phyloP scores from a whole-genome alignment of 2,329 filamentous ascomycete genomes.

The Aspergillus sergii region DNA sequence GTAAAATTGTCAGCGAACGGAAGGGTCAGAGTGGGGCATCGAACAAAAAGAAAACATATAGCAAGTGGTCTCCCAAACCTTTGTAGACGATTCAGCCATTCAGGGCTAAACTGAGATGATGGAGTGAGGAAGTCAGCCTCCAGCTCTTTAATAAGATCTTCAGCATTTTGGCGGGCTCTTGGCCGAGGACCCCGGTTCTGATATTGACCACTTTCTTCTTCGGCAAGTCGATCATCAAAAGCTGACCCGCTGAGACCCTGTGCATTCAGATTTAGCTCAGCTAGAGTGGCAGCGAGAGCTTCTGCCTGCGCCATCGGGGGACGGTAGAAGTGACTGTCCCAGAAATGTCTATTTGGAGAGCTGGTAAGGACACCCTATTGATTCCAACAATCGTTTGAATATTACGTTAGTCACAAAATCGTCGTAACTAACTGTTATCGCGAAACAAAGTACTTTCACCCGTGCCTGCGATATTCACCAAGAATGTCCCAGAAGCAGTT shows the following conservation, averaged over 20 bases:
- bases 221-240: constrained; percentile 34
- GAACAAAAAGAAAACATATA: constrained; percentile 1
- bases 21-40: neutral
- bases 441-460: neutral
- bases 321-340: neutral
- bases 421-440: neutral
- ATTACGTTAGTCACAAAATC: neutral
- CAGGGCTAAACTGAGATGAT: constrained; percentile 73
- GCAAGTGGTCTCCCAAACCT: constrained; percentile 54
- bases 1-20: constrained; percentile 11
- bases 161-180: constrained; percentile 50
- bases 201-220: constrained; percentile 32
- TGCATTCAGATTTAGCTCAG: constrained; percentile 29
- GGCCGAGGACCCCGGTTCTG: constrained; percentile 45
- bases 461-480: neutral
- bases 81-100: constrained; percentile 88
- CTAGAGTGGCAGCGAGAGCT: constrained; percentile 30
- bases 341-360: neutral
- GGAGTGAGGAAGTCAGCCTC: constrained; percentile 79
- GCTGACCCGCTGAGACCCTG: constrained; percentile 25
- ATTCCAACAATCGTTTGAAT: neutral
- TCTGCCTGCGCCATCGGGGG: constrained; percentile 22
- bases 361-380: neutral
- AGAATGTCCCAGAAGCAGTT: neutral
- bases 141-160: constrained; percentile 69